phyloP scores from a whole-genome alignment of 495 filamentous ascomycete genomes.

The Penicillium silybi region DNA sequence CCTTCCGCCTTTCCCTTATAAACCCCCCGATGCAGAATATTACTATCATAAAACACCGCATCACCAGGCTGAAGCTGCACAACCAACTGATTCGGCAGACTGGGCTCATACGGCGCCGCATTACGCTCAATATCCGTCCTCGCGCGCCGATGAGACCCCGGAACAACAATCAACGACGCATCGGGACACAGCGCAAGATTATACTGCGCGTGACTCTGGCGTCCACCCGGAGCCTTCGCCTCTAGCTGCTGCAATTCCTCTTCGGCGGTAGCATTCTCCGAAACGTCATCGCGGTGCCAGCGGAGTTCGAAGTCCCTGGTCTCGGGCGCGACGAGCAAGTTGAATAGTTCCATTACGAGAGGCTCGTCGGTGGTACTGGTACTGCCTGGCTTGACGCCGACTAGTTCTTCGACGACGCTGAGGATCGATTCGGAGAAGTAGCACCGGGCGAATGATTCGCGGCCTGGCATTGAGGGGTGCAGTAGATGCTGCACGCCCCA shows the following conservation, averaged over 20 bases:
- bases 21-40: conserved; percentile 78
- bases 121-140: conserved; percentile 61
- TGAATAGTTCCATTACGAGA: conserved; percentile 78
- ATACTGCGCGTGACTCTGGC: conserved; percentile 69
- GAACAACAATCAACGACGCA: conserved; percentile 62
- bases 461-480: conserved; percentile 60
- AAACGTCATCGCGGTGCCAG: conserved; percentile 79
- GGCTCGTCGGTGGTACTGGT: conserved; percentile 26
- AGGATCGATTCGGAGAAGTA: conserved; percentile 67
- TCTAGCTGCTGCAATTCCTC: conserved; percentile 50
- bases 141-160: conserved; percentile 63
- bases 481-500: conserved; percentile 86
- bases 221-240: conserved; percentile 39
- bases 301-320: conserved; percentile 58
- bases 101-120: conserved; percentile 53
- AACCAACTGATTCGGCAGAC: conserved; percentile 56
- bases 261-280: conserved; percentile 47
- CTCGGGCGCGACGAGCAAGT: conserved; percentile 68
- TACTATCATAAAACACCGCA: conserved; percentile 81
- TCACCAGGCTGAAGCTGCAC: conserved; percentile 68
- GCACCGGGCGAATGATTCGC: conserved; percentile 49
- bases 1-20: conserved; percentile 50
- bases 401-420: conserved; percentile 50
- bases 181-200: conserved; percentile 72
- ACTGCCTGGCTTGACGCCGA: conserved; percentile 32